Conservation (phyloP, 768 basidiomycete species). For the Collybia sordida region DNA sequence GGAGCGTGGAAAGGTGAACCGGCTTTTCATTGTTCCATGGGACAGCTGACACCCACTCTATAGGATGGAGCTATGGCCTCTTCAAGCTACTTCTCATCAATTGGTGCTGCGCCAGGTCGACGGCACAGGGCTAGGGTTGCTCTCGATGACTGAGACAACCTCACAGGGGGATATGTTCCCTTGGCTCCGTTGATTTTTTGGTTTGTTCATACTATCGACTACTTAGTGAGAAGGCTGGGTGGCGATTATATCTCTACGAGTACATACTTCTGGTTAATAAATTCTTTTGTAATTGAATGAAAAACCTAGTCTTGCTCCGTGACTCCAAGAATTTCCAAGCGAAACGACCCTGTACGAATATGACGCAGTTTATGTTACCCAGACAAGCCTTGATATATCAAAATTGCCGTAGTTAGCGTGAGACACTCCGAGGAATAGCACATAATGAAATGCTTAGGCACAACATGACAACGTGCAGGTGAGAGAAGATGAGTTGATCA, state of each 20-base stretch:
- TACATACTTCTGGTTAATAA: too few relatives aligned
- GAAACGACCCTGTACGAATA: conserved; percentile 10
- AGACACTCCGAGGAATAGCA: too few relatives aligned
- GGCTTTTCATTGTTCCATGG: not conserved
- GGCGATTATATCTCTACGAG: too few relatives aligned
- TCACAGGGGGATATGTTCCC: not conserved
- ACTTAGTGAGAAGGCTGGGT: too few relatives aligned
- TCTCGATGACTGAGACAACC: not conserved
- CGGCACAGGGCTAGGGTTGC: not conserved
- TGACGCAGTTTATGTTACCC: conserved; percentile 1
- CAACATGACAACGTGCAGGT: too few relatives aligned
- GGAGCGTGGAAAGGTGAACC: not conserved
- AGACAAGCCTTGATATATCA: not conserved
- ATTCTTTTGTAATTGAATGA: too few relatives aligned
- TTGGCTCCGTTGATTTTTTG: not conserved
- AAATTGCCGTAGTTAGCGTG: too few relatives aligned
- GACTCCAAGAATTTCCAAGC: conserved; percentile 10
- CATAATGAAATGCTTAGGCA: too few relatives aligned
- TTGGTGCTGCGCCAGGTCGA: not conserved
- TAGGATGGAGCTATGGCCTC: conserved; percentile 19
- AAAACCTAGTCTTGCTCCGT: conserved; percentile 11
- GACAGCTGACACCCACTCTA: not conserved
- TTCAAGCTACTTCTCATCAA: conserved; percentile 29
- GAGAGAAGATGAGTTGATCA: too few relatives aligned
- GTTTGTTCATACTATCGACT: too few relatives aligned